Base-by-base conservation (phyloP, 1,284 basidiomycete species). In the Hymenochaete sp. region DNA sequence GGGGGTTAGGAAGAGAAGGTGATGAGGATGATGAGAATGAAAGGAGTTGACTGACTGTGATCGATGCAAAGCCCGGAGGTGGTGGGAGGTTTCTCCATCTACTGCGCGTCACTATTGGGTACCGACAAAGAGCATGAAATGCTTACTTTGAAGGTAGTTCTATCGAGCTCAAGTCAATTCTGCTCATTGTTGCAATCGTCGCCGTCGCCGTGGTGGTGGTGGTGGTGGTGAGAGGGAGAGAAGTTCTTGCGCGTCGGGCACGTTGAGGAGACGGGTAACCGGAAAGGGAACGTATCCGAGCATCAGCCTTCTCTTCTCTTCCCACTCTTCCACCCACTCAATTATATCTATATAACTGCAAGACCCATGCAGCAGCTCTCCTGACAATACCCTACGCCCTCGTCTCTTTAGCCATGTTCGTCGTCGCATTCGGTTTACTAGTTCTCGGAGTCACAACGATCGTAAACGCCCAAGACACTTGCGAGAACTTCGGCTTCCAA, bases 401-500 rank as follows among this genome's bases (percentile, higher is more conserved):
- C n/a, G n/a, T n/a, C n/a, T n/a, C n/a, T n/a, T n/a, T n/a, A n/a
- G 16, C 9, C 35, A 36, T 13, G 16, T 36, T 36, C 22, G 10
- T 21, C 35, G 10, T 21, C 10, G 9, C 16, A 16, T 7, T 40
- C 14, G 13, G 21, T 24, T 8, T 22, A 11, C 25, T 40, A 11
- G 21, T 14, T 18, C 13, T 40, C 21, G 38, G 28, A 31, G 14
- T n/a, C 13, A 5, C 14, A n/a, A 28, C 21, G 25, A 14, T 13
- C 7, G 39, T 42, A 11, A 11, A 28, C 38, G 44, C 44, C 10
- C 44, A 45, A 21, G 41, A 29, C 3, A 38, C 68, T 48, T 90
- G 87, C 64, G 70, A 76, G 48, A 89, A 90, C 59, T 82, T 78
- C 57, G 87, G 86, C 32, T 56, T 67, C 19, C 51, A 63, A 29